Evolutionary conservation across 495 filamentous ascomycete genomes (phyloP).

Genomic region (Rostrohypoxylon terebratum): DNA sequence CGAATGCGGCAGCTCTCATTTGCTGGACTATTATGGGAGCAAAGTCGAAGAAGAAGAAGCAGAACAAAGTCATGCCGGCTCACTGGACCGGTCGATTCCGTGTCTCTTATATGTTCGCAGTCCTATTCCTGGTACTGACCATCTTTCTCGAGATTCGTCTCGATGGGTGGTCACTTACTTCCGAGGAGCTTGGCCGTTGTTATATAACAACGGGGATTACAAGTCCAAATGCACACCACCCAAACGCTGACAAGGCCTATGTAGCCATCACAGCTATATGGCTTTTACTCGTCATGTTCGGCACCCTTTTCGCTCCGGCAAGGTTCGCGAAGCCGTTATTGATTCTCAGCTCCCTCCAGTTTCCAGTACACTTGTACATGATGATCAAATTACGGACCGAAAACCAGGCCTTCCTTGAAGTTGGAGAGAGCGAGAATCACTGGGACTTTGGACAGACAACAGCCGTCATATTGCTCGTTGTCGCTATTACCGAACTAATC

Average conservation of each 20-base stretch:
- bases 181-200: conserved; percentile 44
- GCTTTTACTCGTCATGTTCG: conserved; percentile 49
- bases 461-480: conserved; percentile 48
- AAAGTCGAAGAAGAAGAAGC: conserved; percentile 32
- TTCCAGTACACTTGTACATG: conserved; percentile 56
- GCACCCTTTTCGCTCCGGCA: conserved; percentile 45
- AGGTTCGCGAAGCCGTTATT: conserved; percentile 45
- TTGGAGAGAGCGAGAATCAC: conserved; percentile 49
- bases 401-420: conserved; percentile 51
- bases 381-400: conserved; percentile 50
- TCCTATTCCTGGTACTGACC: conserved; percentile 49
- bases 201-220: conserved; percentile 49
- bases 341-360: conserved; percentile 47
- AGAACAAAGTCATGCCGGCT: conserved; percentile 20
- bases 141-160: conserved; percentile 51
- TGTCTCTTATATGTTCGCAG: conserved; percentile 47
- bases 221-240: conserved; percentile 38
- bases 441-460: conserved; percentile 59
- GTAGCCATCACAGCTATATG: conserved; percentile 49
- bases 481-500: conserved; percentile 47
- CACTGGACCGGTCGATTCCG: conserved; percentile 46
- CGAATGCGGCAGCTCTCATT: conserved; percentile 53
- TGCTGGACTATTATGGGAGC: conserved; percentile 49
- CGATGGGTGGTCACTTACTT: conserved; percentile 44
- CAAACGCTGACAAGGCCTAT: conserved; percentile 47